These are phyloP conservation scores for Blastobotrys attinorum DNA, from an alignment of 805 yeast species.

Conservation along the genomic window DNA sequence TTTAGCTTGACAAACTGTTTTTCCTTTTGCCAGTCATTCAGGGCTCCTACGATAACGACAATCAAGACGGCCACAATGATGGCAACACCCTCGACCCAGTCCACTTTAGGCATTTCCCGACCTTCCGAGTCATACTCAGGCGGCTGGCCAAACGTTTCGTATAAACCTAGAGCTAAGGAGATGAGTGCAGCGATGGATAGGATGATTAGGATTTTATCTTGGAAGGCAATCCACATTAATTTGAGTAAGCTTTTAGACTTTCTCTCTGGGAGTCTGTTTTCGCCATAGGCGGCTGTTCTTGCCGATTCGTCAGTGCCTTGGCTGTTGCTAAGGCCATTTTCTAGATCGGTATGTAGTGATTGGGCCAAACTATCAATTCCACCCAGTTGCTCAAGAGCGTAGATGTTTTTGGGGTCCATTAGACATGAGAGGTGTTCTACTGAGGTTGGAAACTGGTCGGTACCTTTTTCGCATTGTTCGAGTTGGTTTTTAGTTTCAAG, in stretches of 20 bases:
- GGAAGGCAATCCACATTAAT: constrained; percentile 74
- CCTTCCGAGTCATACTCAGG: constrained; percentile 74
- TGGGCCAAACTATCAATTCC: constrained; percentile 28
- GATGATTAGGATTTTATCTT: constrained; percentile 83
- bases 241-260: constrained; percentile 58
- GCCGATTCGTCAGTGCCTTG: constrained; percentile 15
- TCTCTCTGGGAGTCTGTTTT: constrained; percentile 63
- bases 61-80: constrained; percentile 84
- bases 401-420: constrained; percentile 33
- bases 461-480: background rate
- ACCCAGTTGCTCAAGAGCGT: constrained; percentile 30
- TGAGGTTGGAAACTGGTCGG: constrained; percentile 9
- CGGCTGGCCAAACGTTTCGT: constrained; percentile 84
- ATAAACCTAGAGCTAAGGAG: constrained; percentile 83
- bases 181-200: constrained; percentile 80
- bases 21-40: constrained; percentile 95
- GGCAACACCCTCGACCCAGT: constrained; percentile 99
- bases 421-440: constrained; percentile 20
- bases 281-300: constrained; percentile 43
- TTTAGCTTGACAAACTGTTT: constrained; percentile 83
- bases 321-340: constrained; percentile 24
- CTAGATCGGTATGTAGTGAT: constrained; percentile 26
- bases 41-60: constrained; percentile 89
- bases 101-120: constrained; percentile 68
- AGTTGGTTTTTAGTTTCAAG: background rate